phyloP scores from a whole-genome alignment of 768 basidiomycete species.

The Lentinula guzmanii region DNA sequence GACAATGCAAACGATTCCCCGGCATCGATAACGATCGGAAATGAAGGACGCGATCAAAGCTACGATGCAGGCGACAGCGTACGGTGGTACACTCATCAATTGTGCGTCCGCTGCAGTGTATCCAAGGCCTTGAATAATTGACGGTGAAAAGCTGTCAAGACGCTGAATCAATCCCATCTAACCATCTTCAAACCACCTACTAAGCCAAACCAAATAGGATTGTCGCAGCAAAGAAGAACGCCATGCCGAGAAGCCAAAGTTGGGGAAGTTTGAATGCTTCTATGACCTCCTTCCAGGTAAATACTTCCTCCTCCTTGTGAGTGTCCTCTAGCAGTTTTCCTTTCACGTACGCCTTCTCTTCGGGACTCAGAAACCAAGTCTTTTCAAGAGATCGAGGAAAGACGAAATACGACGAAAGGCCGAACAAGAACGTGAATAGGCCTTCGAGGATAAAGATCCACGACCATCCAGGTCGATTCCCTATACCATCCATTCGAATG shows the following conservation, averaged over 20 bases:
- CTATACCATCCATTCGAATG: conserved; percentile 33
- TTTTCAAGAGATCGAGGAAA: conserved; percentile 25
- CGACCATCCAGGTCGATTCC: conserved; percentile 33
- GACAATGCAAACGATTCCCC: conserved; percentile 22
- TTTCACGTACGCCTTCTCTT: conserved; percentile 21
- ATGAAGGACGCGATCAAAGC: conserved; percentile 16
- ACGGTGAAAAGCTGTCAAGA: conserved; percentile 55
- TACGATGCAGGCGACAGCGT: conserved; percentile 39
- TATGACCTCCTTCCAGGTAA: not conserved
- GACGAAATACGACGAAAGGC: conserved; percentile 27
- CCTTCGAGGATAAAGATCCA: conserved; percentile 32
- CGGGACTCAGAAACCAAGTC: conserved; percentile 24
- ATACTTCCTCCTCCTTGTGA: not conserved
- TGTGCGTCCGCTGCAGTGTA: conserved; percentile 49
- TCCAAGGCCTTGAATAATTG: conserved; percentile 60
- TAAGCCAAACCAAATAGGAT: conserved; percentile 44
- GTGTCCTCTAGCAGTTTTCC: not conserved
- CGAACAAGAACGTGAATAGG: not conserved
- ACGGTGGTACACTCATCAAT: conserved; percentile 59
- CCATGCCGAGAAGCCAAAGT: not conserved
- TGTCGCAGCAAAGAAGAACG: not conserved
- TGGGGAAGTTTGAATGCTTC: conserved; percentile 1
- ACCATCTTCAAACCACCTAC: conserved; percentile 19
- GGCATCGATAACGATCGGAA: conserved; percentile 20
- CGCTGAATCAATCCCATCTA: not conserved